These are phyloP conservation scores for Sphagnurus paluster DNA, from an alignment of 1,284 basidiomycete species.

Conservation along the genomic window DNA sequence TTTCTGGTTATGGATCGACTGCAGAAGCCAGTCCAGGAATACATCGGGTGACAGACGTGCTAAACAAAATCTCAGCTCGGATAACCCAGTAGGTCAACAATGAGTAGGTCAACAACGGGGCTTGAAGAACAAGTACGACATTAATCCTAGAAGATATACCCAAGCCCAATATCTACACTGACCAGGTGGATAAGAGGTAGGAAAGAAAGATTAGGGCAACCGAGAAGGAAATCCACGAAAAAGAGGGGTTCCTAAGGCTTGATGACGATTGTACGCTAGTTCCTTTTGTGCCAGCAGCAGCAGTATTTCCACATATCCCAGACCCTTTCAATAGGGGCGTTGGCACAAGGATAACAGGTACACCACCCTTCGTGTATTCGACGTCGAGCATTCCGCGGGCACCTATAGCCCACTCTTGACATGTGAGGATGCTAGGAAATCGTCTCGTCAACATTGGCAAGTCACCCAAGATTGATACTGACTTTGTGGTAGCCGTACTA, in stretches of 20 bases:
- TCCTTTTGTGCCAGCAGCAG: background rate
- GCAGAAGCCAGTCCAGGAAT: too few species aligned
- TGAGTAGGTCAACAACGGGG: too few species aligned
- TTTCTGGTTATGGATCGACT: too few species aligned
- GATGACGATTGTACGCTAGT: constrained; percentile 1
- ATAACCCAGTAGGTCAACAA: too few species aligned
- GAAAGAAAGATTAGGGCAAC: background rate
- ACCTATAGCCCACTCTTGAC: constrained; percentile 65
- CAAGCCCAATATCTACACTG: too few species aligned
- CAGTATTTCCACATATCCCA: constrained; percentile 28
- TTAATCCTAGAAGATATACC: too few species aligned
- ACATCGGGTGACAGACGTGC: too few species aligned
- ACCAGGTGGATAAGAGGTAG: too few species aligned
- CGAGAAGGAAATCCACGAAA: background rate
- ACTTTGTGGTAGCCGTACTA: constrained; percentile 56
- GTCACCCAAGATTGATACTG: constrained; percentile 22
- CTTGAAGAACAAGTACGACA: too few species aligned
- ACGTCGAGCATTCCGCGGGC: constrained; percentile 58
- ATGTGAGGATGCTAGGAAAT: constrained; percentile 52
- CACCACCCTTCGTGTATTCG: constrained; percentile 60
- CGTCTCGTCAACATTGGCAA: constrained; percentile 1
- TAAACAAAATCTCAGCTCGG: too few species aligned
- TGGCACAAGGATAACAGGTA: constrained; percentile 55
- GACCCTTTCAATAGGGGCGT: constrained; percentile 36
- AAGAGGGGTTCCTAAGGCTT: background rate